These are phyloP conservation scores for Rhizomucor pusillus DNA, from an alignment of 371 early-diverging fungal genomes.

Conservation along the genomic window DNA sequence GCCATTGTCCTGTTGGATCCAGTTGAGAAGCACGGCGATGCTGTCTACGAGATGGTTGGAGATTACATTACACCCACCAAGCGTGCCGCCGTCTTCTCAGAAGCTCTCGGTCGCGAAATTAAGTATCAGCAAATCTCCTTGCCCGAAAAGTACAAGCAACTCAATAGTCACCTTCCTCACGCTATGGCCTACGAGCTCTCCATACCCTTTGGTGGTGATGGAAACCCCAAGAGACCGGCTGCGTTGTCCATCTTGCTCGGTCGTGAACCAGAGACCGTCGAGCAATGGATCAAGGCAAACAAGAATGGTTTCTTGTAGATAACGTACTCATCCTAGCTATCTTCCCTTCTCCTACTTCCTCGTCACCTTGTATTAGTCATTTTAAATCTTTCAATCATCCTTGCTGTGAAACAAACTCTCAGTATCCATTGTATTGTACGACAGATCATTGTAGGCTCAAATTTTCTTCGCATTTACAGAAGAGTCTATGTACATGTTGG, in stretches of 20 bases:
- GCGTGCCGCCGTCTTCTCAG: slow-evolving; percentile 12
- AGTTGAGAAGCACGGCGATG: slow-evolving; percentile 18
- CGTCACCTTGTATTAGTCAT: too few relatives aligned
- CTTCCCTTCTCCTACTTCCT: too few relatives aligned
- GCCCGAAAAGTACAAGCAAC: not conserved
- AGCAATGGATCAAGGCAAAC: slow-evolving; percentile 1
- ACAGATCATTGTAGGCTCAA: too few relatives aligned
- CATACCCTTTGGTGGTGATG: too few relatives aligned
- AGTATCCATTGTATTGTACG: too few relatives aligned
- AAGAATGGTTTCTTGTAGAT: not conserved
- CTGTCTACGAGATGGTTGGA: slow-evolving; percentile 16
- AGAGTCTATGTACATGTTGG: too few relatives aligned
- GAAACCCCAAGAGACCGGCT: too few relatives aligned
- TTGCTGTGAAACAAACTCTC: too few relatives aligned
- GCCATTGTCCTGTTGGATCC: slow-evolving; percentile 11
- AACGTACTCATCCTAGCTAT: too few relatives aligned
- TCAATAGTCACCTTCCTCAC: not conserved
- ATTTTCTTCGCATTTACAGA: too few relatives aligned
- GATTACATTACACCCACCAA: slow-evolving; percentile 4
- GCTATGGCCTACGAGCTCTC: not conserved
- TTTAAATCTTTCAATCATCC: too few relatives aligned
- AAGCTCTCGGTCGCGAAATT: slow-evolving; percentile 6
- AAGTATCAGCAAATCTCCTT: slow-evolving; percentile 8
- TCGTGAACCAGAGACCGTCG: slow-evolving; percentile 1
- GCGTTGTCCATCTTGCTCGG: slow-evolving; percentile 3